Percentiles rank a stretch among this genome's conserved stretches.
These are phyloP conservation scores for Podaxis mareebaensis DNA, from an alignment of 768 basidiomycete genomes.

Conservation along the genomic window DNA sequence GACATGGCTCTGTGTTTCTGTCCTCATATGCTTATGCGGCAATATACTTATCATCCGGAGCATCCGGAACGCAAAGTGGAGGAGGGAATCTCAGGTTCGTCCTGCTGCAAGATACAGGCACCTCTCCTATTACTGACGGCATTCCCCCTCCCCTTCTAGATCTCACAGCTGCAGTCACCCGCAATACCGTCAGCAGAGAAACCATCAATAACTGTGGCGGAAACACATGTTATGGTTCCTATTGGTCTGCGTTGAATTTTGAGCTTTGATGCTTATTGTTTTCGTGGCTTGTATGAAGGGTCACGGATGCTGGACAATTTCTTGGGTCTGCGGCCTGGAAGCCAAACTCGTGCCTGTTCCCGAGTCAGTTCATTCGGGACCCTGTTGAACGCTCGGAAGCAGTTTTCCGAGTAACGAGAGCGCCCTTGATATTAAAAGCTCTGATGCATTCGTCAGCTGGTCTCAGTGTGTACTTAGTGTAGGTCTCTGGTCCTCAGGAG, in stretches of 20 bases:
- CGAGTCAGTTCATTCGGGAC: not conserved
- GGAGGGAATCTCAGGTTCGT: not conserved
- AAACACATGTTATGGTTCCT: not conserved
- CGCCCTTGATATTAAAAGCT: not conserved
- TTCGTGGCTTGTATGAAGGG: not conserved
- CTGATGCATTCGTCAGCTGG: not conserved
- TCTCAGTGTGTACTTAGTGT: not conserved
- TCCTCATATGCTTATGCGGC: not conserved
- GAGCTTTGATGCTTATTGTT: not conserved
- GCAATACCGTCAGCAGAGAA: not conserved
- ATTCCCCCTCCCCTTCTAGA: not conserved
- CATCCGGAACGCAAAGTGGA: slow-evolving; percentile 2
- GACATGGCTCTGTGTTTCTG: slow-evolving; percentile 7
- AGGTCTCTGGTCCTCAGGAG: not conserved
- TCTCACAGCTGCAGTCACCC: not conserved
- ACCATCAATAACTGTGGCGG: not conserved
- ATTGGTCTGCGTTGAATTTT: not conserved
- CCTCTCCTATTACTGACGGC: not conserved
- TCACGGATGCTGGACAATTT: too few species aligned
- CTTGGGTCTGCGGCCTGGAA: too few species aligned
- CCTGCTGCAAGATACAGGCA: not conserved
- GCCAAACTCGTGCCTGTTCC: not conserved
- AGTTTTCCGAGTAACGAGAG: not conserved
- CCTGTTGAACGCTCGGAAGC: not conserved
- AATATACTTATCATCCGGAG: slow-evolving; percentile 1